phyloP scores from a whole-genome alignment of 208 protist genomes.

The Leishmania guyanensis region DNA sequence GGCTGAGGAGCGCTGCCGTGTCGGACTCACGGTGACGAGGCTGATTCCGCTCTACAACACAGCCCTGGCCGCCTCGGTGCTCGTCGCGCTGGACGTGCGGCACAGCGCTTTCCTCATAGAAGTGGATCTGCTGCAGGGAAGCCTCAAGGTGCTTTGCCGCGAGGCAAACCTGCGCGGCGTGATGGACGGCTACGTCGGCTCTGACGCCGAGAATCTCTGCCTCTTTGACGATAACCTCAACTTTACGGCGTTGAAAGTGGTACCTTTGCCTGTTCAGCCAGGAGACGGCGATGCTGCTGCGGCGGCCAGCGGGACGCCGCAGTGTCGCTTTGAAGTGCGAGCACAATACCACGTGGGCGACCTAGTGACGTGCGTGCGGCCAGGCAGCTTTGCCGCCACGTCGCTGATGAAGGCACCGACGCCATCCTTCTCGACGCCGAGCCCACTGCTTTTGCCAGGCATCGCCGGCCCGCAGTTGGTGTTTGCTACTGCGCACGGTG shows the following conservation, averaged over 20 bases:
- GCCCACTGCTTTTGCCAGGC: constrained; percentile 31
- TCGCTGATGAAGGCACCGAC: neutral
- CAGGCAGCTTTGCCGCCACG: constrained; percentile 67
- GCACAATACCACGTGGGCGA: constrained; percentile 80
- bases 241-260: constrained; percentile 42
- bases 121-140: constrained; percentile 76
- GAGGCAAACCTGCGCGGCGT: constrained; percentile 59
- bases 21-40: constrained; percentile 64
- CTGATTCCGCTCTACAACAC: constrained; percentile 54
- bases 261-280: constrained; percentile 14
- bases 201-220: constrained; percentile 31
- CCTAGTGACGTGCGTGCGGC: constrained; percentile 60
- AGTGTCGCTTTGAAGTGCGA: constrained; percentile 21
- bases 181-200: constrained; percentile 51
- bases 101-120: constrained; percentile 67
- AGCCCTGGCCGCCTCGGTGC: constrained; percentile 12
- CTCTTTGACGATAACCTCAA: constrained; percentile 79
- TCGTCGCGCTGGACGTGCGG: constrained; percentile 74
- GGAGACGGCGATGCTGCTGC: constrained; percentile 1
- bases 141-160: constrained; percentile 49
- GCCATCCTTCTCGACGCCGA: neutral
- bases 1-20: constrained; percentile 59
- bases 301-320: neutral
- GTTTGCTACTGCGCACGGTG: constrained; percentile 73
- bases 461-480: constrained; percentile 62